Evolutionary conservation across 1,284 basidiomycete genomes (phyloP), one percentile per base, ranked within the genome.

Genomic region (Exobasidium rhododendri): DNA sequence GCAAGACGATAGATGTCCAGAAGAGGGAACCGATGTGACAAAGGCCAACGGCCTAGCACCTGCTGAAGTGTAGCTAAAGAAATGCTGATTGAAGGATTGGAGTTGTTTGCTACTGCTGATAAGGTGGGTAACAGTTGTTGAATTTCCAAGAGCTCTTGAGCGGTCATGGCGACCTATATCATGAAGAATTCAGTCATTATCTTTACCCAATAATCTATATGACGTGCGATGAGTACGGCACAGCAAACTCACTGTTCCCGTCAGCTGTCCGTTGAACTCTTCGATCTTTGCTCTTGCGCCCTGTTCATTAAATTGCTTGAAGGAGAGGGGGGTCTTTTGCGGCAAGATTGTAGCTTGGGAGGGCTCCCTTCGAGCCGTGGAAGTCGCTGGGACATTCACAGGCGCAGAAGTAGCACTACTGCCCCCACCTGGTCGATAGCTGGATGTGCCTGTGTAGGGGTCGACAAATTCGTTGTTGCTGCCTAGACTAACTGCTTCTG

Each of bases 271-370:
- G 74, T 94, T 87, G 60, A 97, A 86, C 76, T 94, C 88, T 56
- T 85, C 83, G 24, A 97, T 80, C 82, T 97, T 97, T 40, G 83
- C 83, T 74, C 87, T 88, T 84, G 94, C 92, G 3, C 91, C 91
- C 13, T 83, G 76, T n/a, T 96, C 85, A 78, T 94, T 97, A 14
- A 89, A 90, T 82, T 91, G 89, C 67, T 89, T 89, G 84, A 97
- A 96, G 0, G 85, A 83, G 30, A 93, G 84, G 64, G 26, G 75
- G 14, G n/a, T 58, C 26, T 14, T 69, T 56, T 56, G 77, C 14
- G 59, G 78, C 40, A 63, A 74, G 70, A 62, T 73, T 60, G 17
- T 69, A 66, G 4, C 73, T 68, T 67, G 77, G 70, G 26, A 78
- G 70, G 47, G 66, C 63, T n/a, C 70, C 53, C 65, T 76, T 53